phyloP scores from a whole-genome alignment of 2,329 filamentous ascomycete genomes.

The Sclerotinia subarctica region DNA sequence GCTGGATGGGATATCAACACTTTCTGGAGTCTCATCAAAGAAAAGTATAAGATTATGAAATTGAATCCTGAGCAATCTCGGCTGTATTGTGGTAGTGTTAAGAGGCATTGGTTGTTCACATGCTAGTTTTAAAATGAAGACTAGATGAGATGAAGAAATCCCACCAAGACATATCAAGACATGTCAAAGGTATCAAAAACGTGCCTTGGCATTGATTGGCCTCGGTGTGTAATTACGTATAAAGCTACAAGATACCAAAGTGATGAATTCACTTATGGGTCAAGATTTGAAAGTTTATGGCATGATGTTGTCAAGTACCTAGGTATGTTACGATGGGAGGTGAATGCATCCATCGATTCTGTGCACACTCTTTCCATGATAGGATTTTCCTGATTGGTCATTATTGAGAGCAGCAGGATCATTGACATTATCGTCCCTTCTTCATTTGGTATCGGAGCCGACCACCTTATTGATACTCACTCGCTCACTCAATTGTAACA shows the following conservation, averaged over 20 bases:
- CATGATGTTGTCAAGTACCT: not conserved
- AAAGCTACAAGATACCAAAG: not conserved
- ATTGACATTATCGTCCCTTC: conserved; percentile 3
- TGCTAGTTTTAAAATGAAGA: too few relatives aligned
- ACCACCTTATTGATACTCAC: too few relatives aligned
- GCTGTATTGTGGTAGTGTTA: not conserved
- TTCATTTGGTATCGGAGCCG: not conserved
- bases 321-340: not conserved
- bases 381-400: not conserved
- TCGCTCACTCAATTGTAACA: not conserved
- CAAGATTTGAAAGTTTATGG: not conserved
- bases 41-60: not conserved
- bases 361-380: not conserved
- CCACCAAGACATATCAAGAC: not conserved
- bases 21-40: too few relatives aligned
- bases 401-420: not conserved
- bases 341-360: not conserved
- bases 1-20: not conserved
- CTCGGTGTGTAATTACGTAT: not conserved
- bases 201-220: not conserved
- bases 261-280: not conserved
- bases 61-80: not conserved
- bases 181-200: not conserved
- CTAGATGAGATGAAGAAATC: not conserved
- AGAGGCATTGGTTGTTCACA: too few relatives aligned